Evolutionary conservation across 495 filamentous ascomycete genomes (phyloP), one percentile per base, ranked within the genome.

Genomic region (Stereocaulon alpinum): DNA sequence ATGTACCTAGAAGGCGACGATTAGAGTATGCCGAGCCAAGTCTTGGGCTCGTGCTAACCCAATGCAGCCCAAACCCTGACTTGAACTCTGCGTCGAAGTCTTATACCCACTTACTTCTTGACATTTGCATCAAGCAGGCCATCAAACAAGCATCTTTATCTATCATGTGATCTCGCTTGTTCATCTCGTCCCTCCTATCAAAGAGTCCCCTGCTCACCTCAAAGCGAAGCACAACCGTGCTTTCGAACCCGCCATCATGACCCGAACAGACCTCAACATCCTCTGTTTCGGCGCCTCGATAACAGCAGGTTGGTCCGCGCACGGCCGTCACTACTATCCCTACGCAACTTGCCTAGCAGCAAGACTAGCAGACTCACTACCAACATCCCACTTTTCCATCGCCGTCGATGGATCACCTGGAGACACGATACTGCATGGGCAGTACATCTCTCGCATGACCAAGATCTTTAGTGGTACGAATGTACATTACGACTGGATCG

Each of bases 251-350:
- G 43, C n/a, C 43, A 24, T 18, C 43, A 18, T 18, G n/a, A 18
- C n/a, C 9, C n/a, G 22, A 47, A 47, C 22, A 18, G 11, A 47
- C 15, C 18, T 65, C 9, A 59, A 50, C 43, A 76, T 86, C 48
- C 75, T 86, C 32, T 84, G 82, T 71, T 84, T 86, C 66, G 83
- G 83, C 68, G 73, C 84, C 70, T 83, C 79, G 41, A 76, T 86
- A 24, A 85, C 82, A 14, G 71, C 71, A 14, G 83, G 83, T 27
- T 83, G 72, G 70, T 69, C 76, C 29, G 41, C 58, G 37, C 72
- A 63, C 53, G 80, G 80, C 27, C 32, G 66, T 15, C 32, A 66
- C 18, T 75, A 73, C 56, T 75, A 80, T 47, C 81, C 83, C 0
- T 86, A 86, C 65, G 73, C 74, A 7, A 58, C 32, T n/a, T 63